phyloP scores from a whole-genome alignment of 768 basidiomycete species.

The Auricularia sp. region DNA sequence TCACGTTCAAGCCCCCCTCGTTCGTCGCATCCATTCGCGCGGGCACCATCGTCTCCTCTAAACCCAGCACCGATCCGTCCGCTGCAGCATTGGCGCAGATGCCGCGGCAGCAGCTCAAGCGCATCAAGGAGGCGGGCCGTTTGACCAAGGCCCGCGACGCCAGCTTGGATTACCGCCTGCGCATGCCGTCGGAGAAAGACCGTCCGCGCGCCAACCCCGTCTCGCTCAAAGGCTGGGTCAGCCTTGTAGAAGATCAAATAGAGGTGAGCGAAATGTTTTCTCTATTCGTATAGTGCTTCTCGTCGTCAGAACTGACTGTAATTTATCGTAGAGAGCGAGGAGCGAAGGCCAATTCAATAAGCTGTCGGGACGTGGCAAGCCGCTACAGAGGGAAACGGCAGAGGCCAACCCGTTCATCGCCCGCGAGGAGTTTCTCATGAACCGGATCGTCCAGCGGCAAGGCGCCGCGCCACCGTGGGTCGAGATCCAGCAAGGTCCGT shows the following conservation, averaged over 20 bases:
- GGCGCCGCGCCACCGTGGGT: constrained; percentile 85
- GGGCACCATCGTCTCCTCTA: constrained; percentile 33
- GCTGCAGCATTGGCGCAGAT: constrained; percentile 25
- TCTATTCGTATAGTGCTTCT: neutral
- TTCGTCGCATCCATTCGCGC: constrained; percentile 47
- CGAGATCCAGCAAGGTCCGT: constrained; percentile 61
- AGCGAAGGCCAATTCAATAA: constrained; percentile 59
- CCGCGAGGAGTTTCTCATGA: constrained; percentile 76
- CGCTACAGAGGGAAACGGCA: constrained; percentile 32
- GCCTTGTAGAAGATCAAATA: constrained; percentile 68
- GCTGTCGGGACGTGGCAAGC: constrained; percentile 59
- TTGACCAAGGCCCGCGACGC: constrained; percentile 58
- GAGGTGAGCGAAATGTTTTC: constrained; percentile 39
- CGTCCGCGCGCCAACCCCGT: constrained; percentile 41
- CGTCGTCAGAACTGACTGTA: neutral
- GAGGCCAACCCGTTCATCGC: constrained; percentile 59
- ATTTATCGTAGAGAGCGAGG: constrained; percentile 43
- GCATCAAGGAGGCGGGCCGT: constrained; percentile 43
- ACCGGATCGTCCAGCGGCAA: constrained; percentile 71
- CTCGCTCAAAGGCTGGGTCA: constrained; percentile 63
- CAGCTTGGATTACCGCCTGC: constrained; percentile 67
- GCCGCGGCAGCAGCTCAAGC: constrained; percentile 43
- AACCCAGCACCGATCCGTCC: neutral
- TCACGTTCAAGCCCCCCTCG: constrained; percentile 49
- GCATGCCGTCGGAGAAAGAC: constrained; percentile 24